Percentiles rank a stretch among this genome's conserved stretches.
These are phyloP conservation scores for Ascochyta clinopodiicola DNA, from an alignment of 2,329 filamentous ascomycete genomes.

Conservation along the genomic window DNA sequence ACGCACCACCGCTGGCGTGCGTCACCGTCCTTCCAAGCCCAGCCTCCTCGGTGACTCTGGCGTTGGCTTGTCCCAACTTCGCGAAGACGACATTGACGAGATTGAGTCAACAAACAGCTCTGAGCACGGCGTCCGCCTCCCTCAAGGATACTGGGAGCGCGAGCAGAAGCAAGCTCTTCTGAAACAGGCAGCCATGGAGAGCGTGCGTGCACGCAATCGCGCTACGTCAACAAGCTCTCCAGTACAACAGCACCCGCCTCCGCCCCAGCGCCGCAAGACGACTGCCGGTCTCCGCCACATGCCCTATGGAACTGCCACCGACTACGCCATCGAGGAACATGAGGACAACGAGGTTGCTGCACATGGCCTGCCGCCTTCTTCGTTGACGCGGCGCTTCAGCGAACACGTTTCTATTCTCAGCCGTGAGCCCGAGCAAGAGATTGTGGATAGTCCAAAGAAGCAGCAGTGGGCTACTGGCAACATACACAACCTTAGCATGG, in stretches of 20 bases:
- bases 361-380: conserved; percentile 41
- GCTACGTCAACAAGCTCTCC: conserved; percentile 40
- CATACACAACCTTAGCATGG: conserved; percentile 28
- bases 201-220: conserved; percentile 43
- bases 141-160: conserved; percentile 42
- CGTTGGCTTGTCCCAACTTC: conserved; percentile 39
- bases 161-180: conserved; percentile 42
- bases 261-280: conserved; percentile 34
- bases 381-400: conserved; percentile 46
- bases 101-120: conserved; percentile 68
- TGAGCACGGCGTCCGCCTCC: conserved; percentile 56
- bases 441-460: conserved; percentile 32
- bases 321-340: conserved; percentile 75
- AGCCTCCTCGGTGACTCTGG: conserved; percentile 72
- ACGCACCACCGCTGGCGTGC: conserved; percentile 56
- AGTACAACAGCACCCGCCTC: conserved; percentile 26
- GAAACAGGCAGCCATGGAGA: conserved; percentile 47
- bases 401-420: conserved; percentile 37
- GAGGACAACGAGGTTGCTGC: conserved; percentile 67
- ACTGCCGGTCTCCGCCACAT: conserved; percentile 62
- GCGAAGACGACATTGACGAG: conserved; percentile 62
- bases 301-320: conserved; percentile 65
- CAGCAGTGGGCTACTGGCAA: conserved; percentile 40
- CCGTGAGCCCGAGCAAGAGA: conserved; percentile 34
- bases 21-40: conserved; percentile 80